Percentiles rank a stretch among this genome's conserved stretches.
These are phyloP conservation scores for Alternaria metachromatica DNA, from an alignment of 2,329 filamentous ascomycete genomes.

Conservation along the genomic window DNA sequence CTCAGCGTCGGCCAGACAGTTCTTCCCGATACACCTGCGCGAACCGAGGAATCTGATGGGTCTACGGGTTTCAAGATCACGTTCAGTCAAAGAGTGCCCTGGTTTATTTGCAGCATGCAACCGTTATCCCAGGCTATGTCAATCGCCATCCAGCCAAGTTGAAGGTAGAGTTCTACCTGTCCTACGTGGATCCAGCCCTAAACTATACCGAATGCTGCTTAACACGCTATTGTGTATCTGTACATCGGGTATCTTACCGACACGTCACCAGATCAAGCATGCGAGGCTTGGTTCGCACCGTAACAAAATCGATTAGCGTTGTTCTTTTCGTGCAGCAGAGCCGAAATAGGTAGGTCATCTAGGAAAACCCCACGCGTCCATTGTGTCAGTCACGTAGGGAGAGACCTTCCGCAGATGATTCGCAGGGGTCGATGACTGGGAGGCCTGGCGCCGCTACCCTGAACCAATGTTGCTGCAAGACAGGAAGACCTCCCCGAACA, in stretches of 20 bases:
- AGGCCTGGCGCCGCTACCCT: constrained; percentile 12
- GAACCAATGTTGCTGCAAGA: constrained; percentile 18
- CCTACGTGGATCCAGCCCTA: constrained; percentile 13
- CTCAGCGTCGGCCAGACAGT: neutral
- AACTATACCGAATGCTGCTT: constrained; percentile 7
- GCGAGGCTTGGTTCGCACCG: constrained; percentile 12
- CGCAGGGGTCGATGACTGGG: constrained; percentile 21
- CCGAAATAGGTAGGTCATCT: constrained; percentile 28
- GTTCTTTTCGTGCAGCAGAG: constrained; percentile 27
- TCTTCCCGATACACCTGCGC: constrained; percentile 1
- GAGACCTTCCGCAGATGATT: constrained; percentile 8
- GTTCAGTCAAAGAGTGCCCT: neutral
- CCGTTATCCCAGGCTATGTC: neutral
- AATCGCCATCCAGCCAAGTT: neutral
- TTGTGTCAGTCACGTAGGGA: constrained; percentile 13
- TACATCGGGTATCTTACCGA: constrained; percentile 7
- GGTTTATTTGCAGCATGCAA: constrained; percentile 6
- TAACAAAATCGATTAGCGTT: constrained; percentile 11
- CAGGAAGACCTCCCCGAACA: constrained; percentile 10
- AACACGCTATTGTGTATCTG: constrained; percentile 8
- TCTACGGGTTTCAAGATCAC: constrained; percentile 3
- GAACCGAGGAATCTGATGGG: constrained; percentile 1
- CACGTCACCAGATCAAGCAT: constrained; percentile 14
- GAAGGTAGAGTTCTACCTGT: constrained; percentile 12
- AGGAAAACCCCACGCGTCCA: constrained; percentile 13